Evolutionary conservation across 306 rosid genomes (phyloP), one percentile per base, ranked within the genome.

Genomic region (Lathyrus sativus): DNA sequence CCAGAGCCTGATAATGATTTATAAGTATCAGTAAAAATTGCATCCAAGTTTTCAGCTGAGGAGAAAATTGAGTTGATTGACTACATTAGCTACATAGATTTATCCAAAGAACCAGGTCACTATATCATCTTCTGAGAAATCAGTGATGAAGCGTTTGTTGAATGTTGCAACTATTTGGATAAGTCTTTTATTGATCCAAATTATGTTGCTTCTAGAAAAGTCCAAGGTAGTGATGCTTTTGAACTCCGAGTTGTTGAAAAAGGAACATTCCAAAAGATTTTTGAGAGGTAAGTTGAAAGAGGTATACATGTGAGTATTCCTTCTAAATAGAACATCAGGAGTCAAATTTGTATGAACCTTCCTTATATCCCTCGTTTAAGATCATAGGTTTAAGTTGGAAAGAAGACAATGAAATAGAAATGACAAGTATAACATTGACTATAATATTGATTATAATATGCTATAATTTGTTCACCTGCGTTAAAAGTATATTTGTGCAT

Each of bases 91-190:
- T 59, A 80, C 38, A 84, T 78, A 4, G 96, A 93, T 48, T 1
- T 73, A 19, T 85, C 95, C 62, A 78, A 63, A 5, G 85, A 88
- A 1, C 97, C 96, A 10, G 99, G 97, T 0, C 96, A 85, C 82
- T 93, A 93, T 76, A 96, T 93, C 1, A 84, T 93, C 7, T 88
- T 86, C 69, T 88, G 85, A 95, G 99, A 90, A 78, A 55, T 88
- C 15, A 93, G 66, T 46, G 95, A 97, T 0, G 97, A 88, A 37
- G 68, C 84, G 5, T 86, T 93, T 1, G n/a, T 71, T 24, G 97
- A 90, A 48, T 90, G 97, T 70, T 86, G 90, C 85, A 85, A 86
- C 75, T 68, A 84, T 43, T 12, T 93, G 74, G 99, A 93, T 68
- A 73, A 60, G 71, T 71, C 90, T n/a, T 93, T 93, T 65, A 50